Base-by-base conservation (phyloP, 345 rosid genomes). In the Sonneratia alba region DNA sequence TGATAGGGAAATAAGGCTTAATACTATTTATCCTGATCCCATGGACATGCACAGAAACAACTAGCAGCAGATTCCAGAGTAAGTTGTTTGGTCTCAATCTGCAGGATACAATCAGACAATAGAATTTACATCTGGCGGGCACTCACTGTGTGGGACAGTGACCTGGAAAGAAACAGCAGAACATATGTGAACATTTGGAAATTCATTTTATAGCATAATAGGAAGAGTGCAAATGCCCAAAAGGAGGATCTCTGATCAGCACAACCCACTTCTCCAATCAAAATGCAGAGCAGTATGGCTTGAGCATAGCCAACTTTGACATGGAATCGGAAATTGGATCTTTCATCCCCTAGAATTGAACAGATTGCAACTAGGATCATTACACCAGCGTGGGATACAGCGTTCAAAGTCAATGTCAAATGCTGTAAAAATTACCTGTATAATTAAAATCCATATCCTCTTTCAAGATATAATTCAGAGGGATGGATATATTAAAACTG, bases 401-500 rank as follows among this genome's bases (percentile, higher is more conserved):
- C 32, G 32, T 27, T 27, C 38, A 48, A 7, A 4, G 24, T 49
- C 13, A 16, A 3, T 47, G 4, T 45, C 59, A 51, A 32, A 13
- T 22, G 16, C 34, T 61, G 18, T 34, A 38, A 40, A 27, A 66
- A 38, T 38, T 80, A 89, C 98, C 96, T 91, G 97, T 43, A 93
- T 80, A 37, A 93, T 73, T 57, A 93, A 78, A 77, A 84, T 83
- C 80, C 80, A 85, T 27, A 73, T 51, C 81, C 32, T 27, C 90
- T 83, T 84, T 77, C 81, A 93, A 79, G 63, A 91, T 92, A 78
- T 80, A 85, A 71, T 91, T 93, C 64, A 93, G 81, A 72, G 96
- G 94, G 71, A 91, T 79, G 7, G 98, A 91, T 71, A 91, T 97
- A 73, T 89, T 77, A 77, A 89, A 83, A 70, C 91, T 86, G 72